A percentile compares a stretch with the other conserved stretches of the same genome.
These are phyloP conservation scores for Chrysanthemum makinoi DNA, from an alignment of 129 eudicot genomes.

Conservation along the genomic window DNA sequence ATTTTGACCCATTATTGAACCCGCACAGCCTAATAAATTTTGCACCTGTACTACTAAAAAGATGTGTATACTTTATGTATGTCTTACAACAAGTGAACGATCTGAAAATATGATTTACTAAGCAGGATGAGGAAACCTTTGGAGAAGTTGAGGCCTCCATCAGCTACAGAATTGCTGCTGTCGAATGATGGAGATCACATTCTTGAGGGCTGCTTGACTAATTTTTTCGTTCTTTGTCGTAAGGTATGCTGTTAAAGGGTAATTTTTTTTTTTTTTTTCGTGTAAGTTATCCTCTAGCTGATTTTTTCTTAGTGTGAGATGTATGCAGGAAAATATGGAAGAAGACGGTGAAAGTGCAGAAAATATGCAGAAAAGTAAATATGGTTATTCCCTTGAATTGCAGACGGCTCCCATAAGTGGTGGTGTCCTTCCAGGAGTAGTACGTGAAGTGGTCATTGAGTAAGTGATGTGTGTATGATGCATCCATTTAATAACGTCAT, in stretches of 20 bases:
- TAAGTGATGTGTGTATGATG: conserved; percentile 28
- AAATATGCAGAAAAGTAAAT: conserved; percentile 19
- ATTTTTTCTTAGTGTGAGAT: neutral
- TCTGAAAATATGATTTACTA: conserved; percentile 24
- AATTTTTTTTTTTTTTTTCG: neutral
- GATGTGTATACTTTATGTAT: conserved; percentile 2
- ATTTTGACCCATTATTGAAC: neutral
- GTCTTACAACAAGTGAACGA: conserved; percentile 14
- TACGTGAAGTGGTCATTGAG: conserved; percentile 75
- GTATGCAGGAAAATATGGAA: conserved; percentile 46
- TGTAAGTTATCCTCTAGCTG: neutral
- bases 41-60: conserved; percentile 3
- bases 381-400: conserved; percentile 42
- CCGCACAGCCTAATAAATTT: neutral
- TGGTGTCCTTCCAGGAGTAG: conserved; percentile 93
- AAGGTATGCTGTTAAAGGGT: conserved; percentile 49
- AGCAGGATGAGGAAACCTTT: conserved; percentile 74
- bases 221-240: conserved; percentile 65
- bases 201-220: conserved; percentile 84
- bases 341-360: conserved; percentile 15
- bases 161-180: conserved; percentile 69
- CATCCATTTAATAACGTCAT: neutral
- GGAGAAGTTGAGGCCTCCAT: conserved; percentile 90
- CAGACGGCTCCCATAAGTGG: conserved; percentile 80
- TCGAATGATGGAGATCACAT: conserved; percentile 75